phyloP scores from a whole-genome alignment of 1,139 yeast genomes.

The Debaryomyces fabryi region DNA sequence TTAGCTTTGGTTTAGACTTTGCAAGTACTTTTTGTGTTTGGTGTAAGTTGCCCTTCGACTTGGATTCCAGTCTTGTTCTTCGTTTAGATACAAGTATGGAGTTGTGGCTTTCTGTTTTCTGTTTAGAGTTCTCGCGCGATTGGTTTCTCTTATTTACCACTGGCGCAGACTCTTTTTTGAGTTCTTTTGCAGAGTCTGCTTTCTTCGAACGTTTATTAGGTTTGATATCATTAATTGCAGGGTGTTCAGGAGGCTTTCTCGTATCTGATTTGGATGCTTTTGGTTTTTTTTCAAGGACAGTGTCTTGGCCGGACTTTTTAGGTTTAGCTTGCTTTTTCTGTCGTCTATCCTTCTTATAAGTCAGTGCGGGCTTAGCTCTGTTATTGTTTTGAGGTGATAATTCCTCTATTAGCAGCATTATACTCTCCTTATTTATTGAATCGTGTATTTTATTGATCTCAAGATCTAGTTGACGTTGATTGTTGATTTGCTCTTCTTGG shows the following conservation, averaged over 20 bases:
- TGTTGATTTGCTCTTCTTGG: slow-evolving; percentile 3
- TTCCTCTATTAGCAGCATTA: not conserved
- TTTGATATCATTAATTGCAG: not conserved
- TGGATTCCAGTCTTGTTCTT: not conserved
- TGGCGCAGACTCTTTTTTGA: not conserved
- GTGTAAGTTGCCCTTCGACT: not conserved
- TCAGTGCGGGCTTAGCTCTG: not conserved
- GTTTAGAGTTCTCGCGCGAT: not conserved
- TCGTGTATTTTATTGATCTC: slow-evolving; percentile 17
- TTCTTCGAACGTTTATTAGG: not conserved
- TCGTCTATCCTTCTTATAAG: not conserved
- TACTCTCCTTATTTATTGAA: slow-evolving; percentile 10
- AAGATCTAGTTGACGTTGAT: slow-evolving; percentile 12
- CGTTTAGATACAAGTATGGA: not conserved
- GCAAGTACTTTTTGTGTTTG: not conserved
- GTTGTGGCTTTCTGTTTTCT: not conserved
- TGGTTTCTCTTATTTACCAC: not conserved
- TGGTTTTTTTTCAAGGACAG: not conserved
- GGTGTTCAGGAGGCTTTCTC: not conserved
- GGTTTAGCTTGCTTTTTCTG: not conserved
- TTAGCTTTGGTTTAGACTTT: not conserved
- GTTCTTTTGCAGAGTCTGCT: not conserved
- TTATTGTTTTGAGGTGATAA: slow-evolving; percentile 5
- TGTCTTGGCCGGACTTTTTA: not conserved
- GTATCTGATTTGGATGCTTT: not conserved